These are phyloP conservation scores for Rhizopus arrhizus DNA, from an alignment of 371 early-diverging fungal genomes.

Conservation along the genomic window DNA sequence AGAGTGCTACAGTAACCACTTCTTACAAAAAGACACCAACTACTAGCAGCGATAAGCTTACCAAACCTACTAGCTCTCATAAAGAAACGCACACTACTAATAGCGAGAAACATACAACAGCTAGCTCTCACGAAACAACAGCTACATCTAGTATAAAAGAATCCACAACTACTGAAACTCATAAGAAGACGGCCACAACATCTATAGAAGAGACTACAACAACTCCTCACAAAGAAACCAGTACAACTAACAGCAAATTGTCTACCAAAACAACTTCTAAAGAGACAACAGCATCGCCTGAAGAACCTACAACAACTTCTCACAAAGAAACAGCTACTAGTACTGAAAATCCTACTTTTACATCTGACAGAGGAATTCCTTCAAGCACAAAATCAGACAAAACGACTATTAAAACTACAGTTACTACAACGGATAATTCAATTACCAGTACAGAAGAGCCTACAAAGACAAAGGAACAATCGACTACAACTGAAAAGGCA, in stretches of 20 bases:
- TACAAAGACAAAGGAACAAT: constrained; percentile 10
- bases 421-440: not conserved
- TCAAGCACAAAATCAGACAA: not conserved
- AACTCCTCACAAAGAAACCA: not conserved
- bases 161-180: not conserved
- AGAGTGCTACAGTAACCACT: not conserved
- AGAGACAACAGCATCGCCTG: not conserved
- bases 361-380: not conserved
- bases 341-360: not conserved
- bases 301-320: not conserved
- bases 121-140: not conserved
- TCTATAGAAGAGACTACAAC: not conserved
- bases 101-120: not conserved
- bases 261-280: not conserved
- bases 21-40: not conserved
- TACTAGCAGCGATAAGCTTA: not conserved
- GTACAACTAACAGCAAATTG: not conserved
- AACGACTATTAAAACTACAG: not conserved
- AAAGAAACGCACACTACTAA: not conserved
- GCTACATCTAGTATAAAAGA: not conserved
- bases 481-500: constrained; percentile 9
- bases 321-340: not conserved
- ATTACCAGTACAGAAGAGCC: constrained; percentile 3
- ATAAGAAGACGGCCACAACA: not conserved
- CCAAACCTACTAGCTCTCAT: not conserved